Conservation (phyloP, 2,329 filamentous ascomycete species). For the Nannizzia gypsea region DNA sequence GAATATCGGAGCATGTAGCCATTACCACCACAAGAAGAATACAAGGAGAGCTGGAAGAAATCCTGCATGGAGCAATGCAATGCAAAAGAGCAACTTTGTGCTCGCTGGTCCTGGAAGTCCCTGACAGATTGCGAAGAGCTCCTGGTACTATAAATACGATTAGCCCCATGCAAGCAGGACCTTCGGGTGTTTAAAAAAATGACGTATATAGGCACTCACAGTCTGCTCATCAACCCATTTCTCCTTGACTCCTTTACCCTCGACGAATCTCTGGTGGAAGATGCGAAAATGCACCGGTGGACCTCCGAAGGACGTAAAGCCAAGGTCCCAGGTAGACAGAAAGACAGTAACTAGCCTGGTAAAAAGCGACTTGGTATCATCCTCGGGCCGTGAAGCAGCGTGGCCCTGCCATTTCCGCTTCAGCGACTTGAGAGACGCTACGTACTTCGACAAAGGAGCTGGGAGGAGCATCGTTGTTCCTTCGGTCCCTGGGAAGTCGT, state of each 20-base stretch:
- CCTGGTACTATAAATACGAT: constrained; percentile 46
- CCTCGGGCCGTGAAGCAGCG: background rate
- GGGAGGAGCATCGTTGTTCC: background rate
- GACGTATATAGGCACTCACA: constrained; percentile 30
- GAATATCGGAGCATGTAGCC: background rate
- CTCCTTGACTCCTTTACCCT: constrained; percentile 33
- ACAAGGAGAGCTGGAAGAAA: constrained; percentile 45
- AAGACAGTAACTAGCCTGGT: constrained; percentile 26
- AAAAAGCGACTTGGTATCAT: constrained; percentile 10
- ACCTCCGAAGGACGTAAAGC: constrained; percentile 55
- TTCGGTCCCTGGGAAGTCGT: background rate
- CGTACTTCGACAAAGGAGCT: background rate
- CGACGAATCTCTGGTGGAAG: constrained; percentile 51
- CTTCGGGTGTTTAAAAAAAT: too few relatives aligned
- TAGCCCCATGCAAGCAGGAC: too few relatives aligned
- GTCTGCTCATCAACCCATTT: constrained; percentile 59
- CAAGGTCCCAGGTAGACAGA: constrained; percentile 45
- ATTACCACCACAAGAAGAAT: constrained; percentile 54
- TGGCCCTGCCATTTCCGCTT: background rate
- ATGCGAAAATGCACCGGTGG: constrained; percentile 61
- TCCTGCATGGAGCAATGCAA: constrained; percentile 54
- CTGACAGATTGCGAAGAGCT: constrained; percentile 60
- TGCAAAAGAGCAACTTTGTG: constrained; percentile 61
- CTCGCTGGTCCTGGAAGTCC: constrained; percentile 55
- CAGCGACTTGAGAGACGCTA: background rate